Evolutionary conservation across 1,284 basidiomycete species (phyloP), one percentile per base, ranked within the genome.

Genomic region (Marasmius tenuissimus): DNA sequence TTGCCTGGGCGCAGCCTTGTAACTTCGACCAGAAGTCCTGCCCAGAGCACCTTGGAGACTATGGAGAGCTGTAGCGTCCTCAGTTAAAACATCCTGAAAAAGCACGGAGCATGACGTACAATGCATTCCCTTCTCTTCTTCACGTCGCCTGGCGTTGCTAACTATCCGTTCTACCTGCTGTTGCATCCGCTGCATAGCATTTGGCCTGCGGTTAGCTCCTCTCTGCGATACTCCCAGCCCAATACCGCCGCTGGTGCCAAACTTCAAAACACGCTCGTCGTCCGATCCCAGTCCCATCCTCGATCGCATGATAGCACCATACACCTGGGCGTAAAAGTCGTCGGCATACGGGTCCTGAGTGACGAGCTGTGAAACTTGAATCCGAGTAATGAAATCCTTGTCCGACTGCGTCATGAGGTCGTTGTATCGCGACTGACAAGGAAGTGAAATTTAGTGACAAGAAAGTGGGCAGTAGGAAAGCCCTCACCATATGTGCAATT

Each of bases 361-460:
- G 54, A 98, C 95, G 37, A 99, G 89, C 72, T 99, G 97, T 1
- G 96, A 98, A 52, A 99, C 94, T 77, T 99, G 97, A 63, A 99
- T 99, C 45, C 97, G 90, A 22, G 97, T 99, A 76, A 99, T 99
- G 74, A 99, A 99, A 73, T 99, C 97, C 79, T 99, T 99, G 83
- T 99, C 97, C 14, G 94, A 97, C 74, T 96, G 93, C 0, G 93
- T 95, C 97, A 99, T 99, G 60, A 98, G 83, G 73, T 98, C 96
- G 73, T 99, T 99, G 77, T 97, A 96, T 67, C 92, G 90, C 60
- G 95, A 87, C 96, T 97, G 58, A n/a, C 62, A 42, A 61, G n/a
- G 38, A 45, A 60, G 16, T 66, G 55, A 61, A 42, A 56, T 50
- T n/a, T 64, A 61, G 57, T 54, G 14, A 53, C 61, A 45, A 33